A percentile compares a stretch with the other conserved stretches of the same genome.
phyloP scores from a whole-genome alignment of 192 early-diverging fungal genomes.

The Podila clonocystis region DNA sequence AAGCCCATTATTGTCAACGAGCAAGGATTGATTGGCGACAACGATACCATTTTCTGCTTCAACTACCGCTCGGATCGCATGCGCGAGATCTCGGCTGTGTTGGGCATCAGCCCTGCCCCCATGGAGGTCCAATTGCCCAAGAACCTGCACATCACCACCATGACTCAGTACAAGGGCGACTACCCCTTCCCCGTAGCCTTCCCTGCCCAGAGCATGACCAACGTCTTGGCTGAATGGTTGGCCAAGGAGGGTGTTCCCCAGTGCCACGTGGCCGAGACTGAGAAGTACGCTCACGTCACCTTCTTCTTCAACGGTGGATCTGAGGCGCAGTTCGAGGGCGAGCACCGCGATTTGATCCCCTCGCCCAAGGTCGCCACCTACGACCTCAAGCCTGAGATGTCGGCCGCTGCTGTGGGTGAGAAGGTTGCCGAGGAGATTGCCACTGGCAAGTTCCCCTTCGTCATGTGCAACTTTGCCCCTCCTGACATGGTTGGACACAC shows the following conservation, averaged over 20 bases:
- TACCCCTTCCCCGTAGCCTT: constrained; percentile 97
- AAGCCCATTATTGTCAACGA: constrained; percentile 95
- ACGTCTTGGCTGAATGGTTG: constrained; percentile 98
- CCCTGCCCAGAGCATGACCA: constrained; percentile 97
- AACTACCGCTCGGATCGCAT: constrained; percentile 99
- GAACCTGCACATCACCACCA: constrained; percentile 86
- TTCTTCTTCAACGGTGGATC: constrained; percentile 99
- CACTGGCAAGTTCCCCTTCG: constrained; percentile 85
- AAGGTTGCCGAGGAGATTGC: constrained; percentile 88
- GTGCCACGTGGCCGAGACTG: constrained; percentile 98
- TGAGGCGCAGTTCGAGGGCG: constrained; percentile 88
- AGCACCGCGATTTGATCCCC: constrained; percentile 91
- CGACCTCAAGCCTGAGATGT: constrained; percentile 97
- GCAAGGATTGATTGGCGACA: constrained; percentile 82
- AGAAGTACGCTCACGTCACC: constrained; percentile 99
- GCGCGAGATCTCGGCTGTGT: constrained; percentile 89
- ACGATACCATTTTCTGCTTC: constrained; percentile 97
- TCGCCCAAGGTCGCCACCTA: constrained; percentile 98
- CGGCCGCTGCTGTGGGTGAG: constrained; percentile 85
- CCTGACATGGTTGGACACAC: constrained; percentile 99
- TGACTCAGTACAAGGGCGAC: constrained; percentile 98
- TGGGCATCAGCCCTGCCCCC: constrained; percentile 88
- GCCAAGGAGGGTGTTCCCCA: constrained; percentile 88
- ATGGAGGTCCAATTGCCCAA: constrained; percentile 85
- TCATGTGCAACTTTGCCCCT: constrained; percentile 99